These are phyloP conservation scores for Ophiostoma australiae DNA, from an alignment of 2,329 filamentous ascomycete genomes.

Conservation along the genomic window DNA sequence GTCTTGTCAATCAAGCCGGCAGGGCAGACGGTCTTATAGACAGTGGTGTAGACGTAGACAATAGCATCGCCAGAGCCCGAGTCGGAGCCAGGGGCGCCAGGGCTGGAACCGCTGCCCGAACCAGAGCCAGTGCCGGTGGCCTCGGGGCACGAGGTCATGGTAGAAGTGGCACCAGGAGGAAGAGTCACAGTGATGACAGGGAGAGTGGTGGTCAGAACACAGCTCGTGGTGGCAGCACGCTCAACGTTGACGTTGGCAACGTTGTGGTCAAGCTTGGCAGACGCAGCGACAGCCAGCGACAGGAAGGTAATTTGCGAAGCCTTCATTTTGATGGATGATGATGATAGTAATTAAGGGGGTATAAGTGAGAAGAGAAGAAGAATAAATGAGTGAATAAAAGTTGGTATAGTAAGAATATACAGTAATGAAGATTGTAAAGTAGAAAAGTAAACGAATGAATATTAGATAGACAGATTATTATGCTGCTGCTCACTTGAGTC, in stretches of 20 bases:
- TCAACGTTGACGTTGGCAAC: slow-evolving; percentile 5
- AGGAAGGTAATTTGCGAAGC: slow-evolving; percentile 18
- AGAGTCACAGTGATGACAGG: slow-evolving; percentile 24
- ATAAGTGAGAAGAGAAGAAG: background rate
- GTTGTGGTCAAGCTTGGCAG: slow-evolving; percentile 17
- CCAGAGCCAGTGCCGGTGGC: slow-evolving; percentile 3
- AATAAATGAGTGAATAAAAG: background rate
- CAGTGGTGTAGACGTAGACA: slow-evolving; percentile 23
- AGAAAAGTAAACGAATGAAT: background rate
- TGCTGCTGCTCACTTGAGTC: slow-evolving; percentile 23
- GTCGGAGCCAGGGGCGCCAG: background rate
- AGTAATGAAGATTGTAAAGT: background rate
- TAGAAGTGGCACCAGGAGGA: background rate
- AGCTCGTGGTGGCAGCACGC: slow-evolving; percentile 11
- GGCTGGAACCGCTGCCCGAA: background rate
- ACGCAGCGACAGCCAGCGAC: slow-evolving; percentile 17
- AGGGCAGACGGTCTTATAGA: slow-evolving; percentile 24
- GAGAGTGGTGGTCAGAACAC: slow-evolving; percentile 24
- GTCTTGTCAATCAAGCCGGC: slow-evolving; percentile 24
- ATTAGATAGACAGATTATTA: slow-evolving; percentile 3
- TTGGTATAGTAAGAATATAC: background rate
- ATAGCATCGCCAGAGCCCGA: background rate
- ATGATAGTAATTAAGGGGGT: background rate
- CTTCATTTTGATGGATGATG: slow-evolving; percentile 21
- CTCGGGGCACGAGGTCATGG: slow-evolving; percentile 20